Base-by-base conservation (phyloP, 441 rosid species). In the Flueggea neowawraea region DNA sequence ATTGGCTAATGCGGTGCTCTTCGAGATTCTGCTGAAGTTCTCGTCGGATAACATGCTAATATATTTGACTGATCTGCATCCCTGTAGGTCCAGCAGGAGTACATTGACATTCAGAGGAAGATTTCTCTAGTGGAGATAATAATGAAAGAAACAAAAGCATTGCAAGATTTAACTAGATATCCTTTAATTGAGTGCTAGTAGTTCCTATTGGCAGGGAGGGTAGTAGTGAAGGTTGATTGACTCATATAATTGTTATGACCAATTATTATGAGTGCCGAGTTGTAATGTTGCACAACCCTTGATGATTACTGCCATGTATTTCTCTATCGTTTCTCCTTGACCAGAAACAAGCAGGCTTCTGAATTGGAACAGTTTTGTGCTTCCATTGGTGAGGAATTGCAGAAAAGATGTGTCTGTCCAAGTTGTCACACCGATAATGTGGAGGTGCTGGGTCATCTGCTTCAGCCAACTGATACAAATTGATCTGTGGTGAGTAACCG, bases 161-260 rank as follows among this genome's bases (percentile, higher is more conserved):
- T 87, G 69, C 81, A 75, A 53, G 79, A 69, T 62, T 72, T 82
- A 45, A 73, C 85, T 57, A 71, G 72, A 81, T 91, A 89, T 91
- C 93, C 93, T 81, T 67, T 22, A 51, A 51, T 43, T 43, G 45
- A 43, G 45, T 6, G 45, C 45, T 6, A 4, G 13, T 10, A 36
- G 17, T 16, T 36, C 2, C 2, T 2, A 22, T 22, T 22, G 28
- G 28, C 28, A 22, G 28, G 28, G 28, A 22, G 28, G 28, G 1
- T 22, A 22, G 28, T 22, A 22, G 28, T 22, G 28, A 22, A 22
- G 28, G 1, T 22, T 22, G 28, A 22, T 22, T 22, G 28, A 22
- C 28, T 22, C 28, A 22, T 22, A 22, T 22, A 22, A n/a, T 22
- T 22, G 28, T 22, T 22, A 22, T 22, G 28, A 22, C 28, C 28